Evolutionary conservation across 2,329 filamentous ascomycete genomes (phyloP).

Genomic region (Metarhizium rileyi): DNA sequence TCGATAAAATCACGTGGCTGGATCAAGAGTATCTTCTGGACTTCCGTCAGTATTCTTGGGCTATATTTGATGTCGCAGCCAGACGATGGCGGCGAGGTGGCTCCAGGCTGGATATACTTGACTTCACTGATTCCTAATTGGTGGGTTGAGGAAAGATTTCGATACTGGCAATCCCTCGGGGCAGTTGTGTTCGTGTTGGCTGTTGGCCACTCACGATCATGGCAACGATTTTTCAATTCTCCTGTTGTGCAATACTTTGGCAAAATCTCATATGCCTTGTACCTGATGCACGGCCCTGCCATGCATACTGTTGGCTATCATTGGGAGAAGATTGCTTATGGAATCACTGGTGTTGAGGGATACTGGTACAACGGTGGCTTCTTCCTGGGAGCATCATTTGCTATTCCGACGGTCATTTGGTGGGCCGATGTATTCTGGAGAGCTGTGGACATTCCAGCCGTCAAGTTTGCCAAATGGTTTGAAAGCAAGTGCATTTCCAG

Average conservation of each 20-base stretch:
- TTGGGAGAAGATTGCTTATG: conserved; percentile 38
- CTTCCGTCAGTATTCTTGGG: conserved; percentile 33
- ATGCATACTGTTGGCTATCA: conserved; percentile 44
- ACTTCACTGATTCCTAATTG: conserved; percentile 37
- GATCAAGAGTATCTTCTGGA: conserved; percentile 24
- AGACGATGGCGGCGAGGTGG: conserved; percentile 31
- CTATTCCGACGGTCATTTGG: conserved; percentile 43
- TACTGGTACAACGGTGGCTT: conserved; percentile 37
- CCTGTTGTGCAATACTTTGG: conserved; percentile 46
- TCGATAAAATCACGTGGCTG: neutral
- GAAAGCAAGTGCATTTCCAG: conserved; percentile 33
- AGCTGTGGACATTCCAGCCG: conserved; percentile 43
- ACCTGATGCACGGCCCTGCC: conserved; percentile 50
- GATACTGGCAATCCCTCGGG: conserved; percentile 47
- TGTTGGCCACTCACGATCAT: conserved; percentile 34
- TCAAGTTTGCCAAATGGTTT: conserved; percentile 46
- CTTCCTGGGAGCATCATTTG: conserved; percentile 34
- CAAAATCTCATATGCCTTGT: conserved; percentile 50
- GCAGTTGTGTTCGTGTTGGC: conserved; percentile 42
- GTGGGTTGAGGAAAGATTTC: conserved; percentile 38
- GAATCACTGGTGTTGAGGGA: conserved; percentile 36
- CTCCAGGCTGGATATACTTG: conserved; percentile 43
- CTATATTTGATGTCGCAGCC: conserved; percentile 41
- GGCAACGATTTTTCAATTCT: conserved; percentile 42
- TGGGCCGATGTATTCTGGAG: conserved; percentile 48